Percentiles rank a stretch among this genome's conserved stretches.
These are phyloP conservation scores for Starmerella apicola DNA, from an alignment of 805 yeast genomes.

Conservation along the genomic window DNA sequence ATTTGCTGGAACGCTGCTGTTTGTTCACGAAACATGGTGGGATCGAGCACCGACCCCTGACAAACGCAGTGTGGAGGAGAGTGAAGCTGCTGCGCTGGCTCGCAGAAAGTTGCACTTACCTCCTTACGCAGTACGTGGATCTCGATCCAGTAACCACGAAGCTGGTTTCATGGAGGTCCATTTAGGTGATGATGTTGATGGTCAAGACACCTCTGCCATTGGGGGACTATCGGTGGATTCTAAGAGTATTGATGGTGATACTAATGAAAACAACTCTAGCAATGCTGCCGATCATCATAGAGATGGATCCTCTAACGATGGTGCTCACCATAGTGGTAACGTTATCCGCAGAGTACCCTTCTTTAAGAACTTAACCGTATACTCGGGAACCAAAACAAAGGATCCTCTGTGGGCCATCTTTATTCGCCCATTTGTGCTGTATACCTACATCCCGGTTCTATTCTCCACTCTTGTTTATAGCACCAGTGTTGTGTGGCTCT, in stretches of 20 bases:
- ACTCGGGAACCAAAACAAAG: slow-evolving; percentile 37
- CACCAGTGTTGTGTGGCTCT: slow-evolving; percentile 51
- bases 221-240: neutral
- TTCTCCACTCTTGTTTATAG: slow-evolving; percentile 43
- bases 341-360: slow-evolving; percentile 17
- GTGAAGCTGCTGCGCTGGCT: slow-evolving; percentile 35
- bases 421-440: slow-evolving; percentile 41
- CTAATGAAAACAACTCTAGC: neutral
- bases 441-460: slow-evolving; percentile 38
- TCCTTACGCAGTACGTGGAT: slow-evolving; percentile 3
- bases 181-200: no score
- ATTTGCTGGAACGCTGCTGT: slow-evolving; percentile 36
- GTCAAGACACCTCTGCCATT: no score
- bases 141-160: neutral
- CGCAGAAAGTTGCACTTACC: slow-evolving; percentile 18
- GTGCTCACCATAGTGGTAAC: neutral
- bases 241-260: neutral
- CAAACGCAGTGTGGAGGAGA: slow-evolving; percentile 37
- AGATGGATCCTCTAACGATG: no score
- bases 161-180: neutral
- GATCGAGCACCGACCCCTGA: slow-evolving; percentile 42
- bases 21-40: slow-evolving; percentile 58
- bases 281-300: neutral
- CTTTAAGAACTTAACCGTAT: slow-evolving; percentile 31
- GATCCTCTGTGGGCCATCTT: slow-evolving; percentile 47